A percentile compares a stretch with the other conserved stretches of the same genome.
Evolutionary conservation across 257 asterid genomes (phyloP).

Genomic region (Gardenia jasminoides): DNA sequence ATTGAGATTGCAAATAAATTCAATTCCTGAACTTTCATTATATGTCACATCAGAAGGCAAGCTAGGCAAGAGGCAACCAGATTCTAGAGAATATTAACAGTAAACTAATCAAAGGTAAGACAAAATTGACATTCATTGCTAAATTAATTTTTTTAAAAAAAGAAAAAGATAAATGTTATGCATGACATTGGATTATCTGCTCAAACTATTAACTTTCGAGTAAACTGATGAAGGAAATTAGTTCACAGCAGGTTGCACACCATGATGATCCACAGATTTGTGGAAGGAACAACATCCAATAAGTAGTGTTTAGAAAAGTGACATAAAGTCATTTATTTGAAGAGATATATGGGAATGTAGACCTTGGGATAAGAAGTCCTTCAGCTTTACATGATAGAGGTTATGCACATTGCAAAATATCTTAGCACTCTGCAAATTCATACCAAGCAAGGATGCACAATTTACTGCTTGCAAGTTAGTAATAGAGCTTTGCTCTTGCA

Average conservation of each 20-base stretch:
- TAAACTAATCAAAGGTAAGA: no score
- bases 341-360: no score
- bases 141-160: no score
- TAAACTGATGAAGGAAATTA: constrained; percentile 9
- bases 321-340: background rate
- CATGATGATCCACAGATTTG: background rate
- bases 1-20: constrained; percentile 33
- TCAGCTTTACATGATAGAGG: no score
- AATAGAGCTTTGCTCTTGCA: constrained; percentile 34
- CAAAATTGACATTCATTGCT: no score
- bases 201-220: constrained; percentile 25
- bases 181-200: no score
- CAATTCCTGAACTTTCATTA: constrained; percentile 18
- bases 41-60: constrained; percentile 24
- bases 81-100: background rate
- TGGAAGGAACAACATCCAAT: background rate
- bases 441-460: constrained; percentile 31
- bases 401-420: constrained; percentile 19
- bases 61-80: constrained; percentile 35
- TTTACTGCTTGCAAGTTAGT: constrained; percentile 32
- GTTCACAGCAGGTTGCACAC: background rate
- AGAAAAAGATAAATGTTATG: background rate
- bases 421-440: constrained; percentile 25
- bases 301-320: background rate
- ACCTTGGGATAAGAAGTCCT: constrained; percentile 41